Conservation (phyloP, 2,329 filamentous ascomycete species). For the Colletotrichum echinochloae region DNA sequence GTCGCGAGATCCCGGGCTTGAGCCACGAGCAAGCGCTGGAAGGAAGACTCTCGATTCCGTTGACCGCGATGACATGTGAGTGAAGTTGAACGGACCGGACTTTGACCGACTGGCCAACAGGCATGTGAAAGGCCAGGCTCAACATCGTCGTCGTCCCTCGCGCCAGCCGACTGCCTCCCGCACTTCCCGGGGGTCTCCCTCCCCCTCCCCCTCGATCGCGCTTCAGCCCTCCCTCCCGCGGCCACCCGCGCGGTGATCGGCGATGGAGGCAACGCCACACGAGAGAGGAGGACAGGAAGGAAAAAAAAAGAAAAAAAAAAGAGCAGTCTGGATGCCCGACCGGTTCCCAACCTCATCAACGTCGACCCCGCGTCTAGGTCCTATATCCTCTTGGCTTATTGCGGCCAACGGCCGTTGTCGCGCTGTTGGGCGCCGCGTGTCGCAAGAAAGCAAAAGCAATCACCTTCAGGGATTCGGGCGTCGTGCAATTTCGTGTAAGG, state of each 20-base stretch:
- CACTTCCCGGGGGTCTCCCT: constrained; percentile 15
- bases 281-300: background rate
- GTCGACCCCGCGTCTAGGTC: background rate
- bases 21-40: background rate
- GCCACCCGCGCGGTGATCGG: constrained; percentile 11
- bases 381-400: background rate
- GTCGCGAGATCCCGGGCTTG: background rate
- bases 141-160: background rate
- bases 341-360: background rate
- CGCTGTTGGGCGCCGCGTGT: background rate
- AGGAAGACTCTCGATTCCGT: background rate
- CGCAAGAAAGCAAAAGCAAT: background rate
- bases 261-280: constrained; percentile 16
- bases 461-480: background rate
- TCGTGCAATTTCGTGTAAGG: constrained; percentile 11
- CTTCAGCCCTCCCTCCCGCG: constrained; percentile 29
- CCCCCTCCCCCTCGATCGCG: constrained; percentile 11
- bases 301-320: too few relatives aligned
- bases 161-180: constrained; percentile 11
- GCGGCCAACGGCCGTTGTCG: background rate
- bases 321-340: background rate
- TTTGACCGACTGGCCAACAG: background rate
- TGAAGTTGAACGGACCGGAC: background rate
- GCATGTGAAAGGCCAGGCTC: constrained; percentile 7
- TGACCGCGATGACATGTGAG: background rate